Evolutionary conservation across 331 rosid species (phyloP).

Genomic region (Pyrus hybrid): DNA sequence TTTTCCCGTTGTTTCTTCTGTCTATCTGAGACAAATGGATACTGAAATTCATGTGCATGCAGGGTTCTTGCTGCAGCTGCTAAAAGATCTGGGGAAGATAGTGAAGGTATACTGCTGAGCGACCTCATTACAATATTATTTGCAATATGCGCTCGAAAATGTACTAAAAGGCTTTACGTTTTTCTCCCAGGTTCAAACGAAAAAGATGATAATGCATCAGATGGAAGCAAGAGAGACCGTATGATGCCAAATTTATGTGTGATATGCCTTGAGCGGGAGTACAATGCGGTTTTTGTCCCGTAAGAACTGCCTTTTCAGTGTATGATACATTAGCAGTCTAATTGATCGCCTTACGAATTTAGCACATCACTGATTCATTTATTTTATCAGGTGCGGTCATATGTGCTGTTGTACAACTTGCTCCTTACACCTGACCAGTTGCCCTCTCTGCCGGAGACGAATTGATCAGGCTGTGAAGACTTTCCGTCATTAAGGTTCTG

Average conservation of each 20-base stretch:
- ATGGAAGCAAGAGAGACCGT: conserved; percentile 57
- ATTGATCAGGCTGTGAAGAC: conserved; percentile 84
- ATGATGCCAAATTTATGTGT: conserved; percentile 86
- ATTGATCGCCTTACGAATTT: background rate
- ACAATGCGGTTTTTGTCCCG: conserved; percentile 96
- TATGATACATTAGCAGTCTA: background rate
- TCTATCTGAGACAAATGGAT: background rate
- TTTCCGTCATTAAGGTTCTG: conserved; percentile 64
- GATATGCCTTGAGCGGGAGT: conserved; percentile 90
- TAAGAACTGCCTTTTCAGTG: conserved; percentile 26
- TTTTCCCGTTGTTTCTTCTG: background rate
- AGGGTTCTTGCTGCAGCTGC: conserved; percentile 99
- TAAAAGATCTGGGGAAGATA: conserved; percentile 58
- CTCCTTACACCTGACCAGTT: conserved; percentile 72
- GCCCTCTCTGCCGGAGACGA: conserved; percentile 90
- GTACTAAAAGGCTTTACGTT: conserved; percentile 7
- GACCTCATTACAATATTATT: background rate
- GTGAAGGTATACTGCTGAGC: conserved; percentile 49
- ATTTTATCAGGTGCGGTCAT: conserved; percentile 80
- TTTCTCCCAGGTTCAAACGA: conserved; percentile 47
- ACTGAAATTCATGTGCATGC: conserved; percentile 22
- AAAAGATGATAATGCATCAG: conserved; percentile 36
- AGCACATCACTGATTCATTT: conserved; percentile 9
- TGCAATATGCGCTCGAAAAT: conserved; percentile 6
- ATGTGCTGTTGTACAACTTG: conserved; percentile 93